These are phyloP conservation scores for Digitaria exilis DNA, from an alignment of 202 grass and related monocot genomes.

Conservation along the genomic window DNA sequence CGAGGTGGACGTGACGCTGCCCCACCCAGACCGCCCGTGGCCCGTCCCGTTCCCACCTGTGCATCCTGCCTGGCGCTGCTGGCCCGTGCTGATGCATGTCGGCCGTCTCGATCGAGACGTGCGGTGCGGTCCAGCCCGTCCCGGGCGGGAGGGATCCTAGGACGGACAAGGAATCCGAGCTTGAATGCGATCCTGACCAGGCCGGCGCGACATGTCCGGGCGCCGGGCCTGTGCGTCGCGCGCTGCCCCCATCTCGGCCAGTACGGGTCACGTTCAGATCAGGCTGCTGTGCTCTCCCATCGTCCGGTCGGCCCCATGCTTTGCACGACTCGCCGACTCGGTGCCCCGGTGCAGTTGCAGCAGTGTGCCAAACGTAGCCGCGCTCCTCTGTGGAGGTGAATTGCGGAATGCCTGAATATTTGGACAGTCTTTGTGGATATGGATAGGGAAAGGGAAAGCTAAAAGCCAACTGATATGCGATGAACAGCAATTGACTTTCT, in stretches of 20 bases:
- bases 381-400: not conserved
- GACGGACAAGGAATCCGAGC: slow-evolving; percentile 18
- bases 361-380: too few species aligned
- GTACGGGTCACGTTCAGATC: not conserved
- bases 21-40: not conserved
- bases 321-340: not conserved
- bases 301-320: not conserved
- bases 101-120: slow-evolving; percentile 18
- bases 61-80: not conserved
- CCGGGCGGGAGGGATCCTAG: slow-evolving; percentile 11
- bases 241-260: not conserved
- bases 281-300: not conserved
- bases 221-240: not conserved
- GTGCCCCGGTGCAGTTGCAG: not conserved
- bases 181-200: not conserved
- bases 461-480: too few species aligned
- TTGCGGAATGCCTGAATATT: not conserved
- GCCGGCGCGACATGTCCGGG: slow-evolving; percentile 13
- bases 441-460: not conserved
- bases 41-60: not conserved
- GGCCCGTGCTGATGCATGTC: not conserved
- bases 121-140: too few species aligned
- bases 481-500: not conserved
- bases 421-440: not conserved
- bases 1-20: slow-evolving; percentile 28